Base-by-base conservation (phyloP, 1,284 basidiomycete species). In the Phylloboletellus chloephorus region DNA sequence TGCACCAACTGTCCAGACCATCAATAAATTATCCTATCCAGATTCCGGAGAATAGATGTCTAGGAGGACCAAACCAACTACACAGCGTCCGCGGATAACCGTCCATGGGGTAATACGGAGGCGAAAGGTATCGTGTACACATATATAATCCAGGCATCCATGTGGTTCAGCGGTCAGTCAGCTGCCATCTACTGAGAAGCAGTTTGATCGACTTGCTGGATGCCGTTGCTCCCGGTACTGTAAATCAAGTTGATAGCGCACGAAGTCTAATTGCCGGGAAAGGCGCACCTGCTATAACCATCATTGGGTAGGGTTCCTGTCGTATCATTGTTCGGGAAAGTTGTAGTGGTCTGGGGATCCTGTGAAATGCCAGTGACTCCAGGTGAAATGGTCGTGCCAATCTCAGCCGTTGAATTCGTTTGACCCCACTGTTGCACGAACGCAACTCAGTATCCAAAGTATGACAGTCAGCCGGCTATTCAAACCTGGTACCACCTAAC, bases 301-400 rank as follows among this genome's bases (percentile, higher is more conserved):
- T 83, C 80, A 47, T 81, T 76, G 20, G 82, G 81, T 3, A 78
- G 78, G 16, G 60, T 36, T 11, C 71, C 73, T 6, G 70, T 67
- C 17, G 58, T 55, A 64, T 65, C 23, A 50, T 40, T 46, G 21
- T 52, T 63, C 6, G 62, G 49, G 24, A 61, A 60, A 29, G 56
- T 51, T 5, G 53, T 49, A 7, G 65, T 74, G 16, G 62, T 61
- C 36, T 57, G 56, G 16, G 52, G 43, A 31, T 53, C 47, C 1
- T 65, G 58, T 20, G 66, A 58, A 21, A 48, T 47, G 8, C 63
- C 60, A 5, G 62, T 53, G 13, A 57, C 45, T 25, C 48, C 52
- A n/a, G 60, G 52, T 30, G 44, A 49, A 40, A 74, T 61, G 2
- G 66, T 58, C 4, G 72, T 71, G 22, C 74, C 73, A 10, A 58